phyloP scores from a whole-genome alignment of 1,284 basidiomycete species.

The Apiotrichum laibachii region DNA sequence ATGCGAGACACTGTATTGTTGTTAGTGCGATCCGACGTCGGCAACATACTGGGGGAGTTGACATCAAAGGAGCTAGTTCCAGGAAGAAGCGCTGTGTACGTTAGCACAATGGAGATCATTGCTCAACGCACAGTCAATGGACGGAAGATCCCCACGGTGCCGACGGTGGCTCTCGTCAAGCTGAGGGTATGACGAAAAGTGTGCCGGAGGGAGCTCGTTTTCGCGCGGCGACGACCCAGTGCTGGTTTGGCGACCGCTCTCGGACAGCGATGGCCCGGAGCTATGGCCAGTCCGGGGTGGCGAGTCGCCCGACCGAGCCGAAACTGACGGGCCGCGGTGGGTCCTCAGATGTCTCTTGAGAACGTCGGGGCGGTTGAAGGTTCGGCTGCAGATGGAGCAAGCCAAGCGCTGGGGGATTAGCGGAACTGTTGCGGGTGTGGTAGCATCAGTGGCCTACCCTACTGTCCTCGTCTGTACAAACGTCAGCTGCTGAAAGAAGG shows the following conservation, averaged over 20 bases:
- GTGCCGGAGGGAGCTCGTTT: background rate
- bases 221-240: background rate
- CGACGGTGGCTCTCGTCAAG: background rate
- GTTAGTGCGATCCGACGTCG: background rate
- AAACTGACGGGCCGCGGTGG: background rate
- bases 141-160: constrained; percentile 2
- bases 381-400: constrained; percentile 2
- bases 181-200: background rate
- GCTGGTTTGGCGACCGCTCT: background rate
- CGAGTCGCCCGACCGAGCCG: background rate
- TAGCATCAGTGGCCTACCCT: background rate
- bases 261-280: background rate
- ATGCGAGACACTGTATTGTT: background rate
- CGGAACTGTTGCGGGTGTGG: too few species aligned
- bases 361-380: constrained; percentile 10
- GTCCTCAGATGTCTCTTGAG: constrained; percentile 8
- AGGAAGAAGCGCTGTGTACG: background rate
- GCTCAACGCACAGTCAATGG: background rate
- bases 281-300: background rate
- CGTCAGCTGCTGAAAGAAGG: background rate
- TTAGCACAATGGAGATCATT: background rate
- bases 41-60: background rate
- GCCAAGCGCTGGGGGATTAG: constrained; percentile 4
- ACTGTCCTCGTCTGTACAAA: constrained; percentile 6
- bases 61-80: background rate